Evolutionary conservation across 495 filamentous ascomycete genomes (phyloP), one percentile per base, ranked within the genome.

Genomic region (Chaetomium fimeti): DNA sequence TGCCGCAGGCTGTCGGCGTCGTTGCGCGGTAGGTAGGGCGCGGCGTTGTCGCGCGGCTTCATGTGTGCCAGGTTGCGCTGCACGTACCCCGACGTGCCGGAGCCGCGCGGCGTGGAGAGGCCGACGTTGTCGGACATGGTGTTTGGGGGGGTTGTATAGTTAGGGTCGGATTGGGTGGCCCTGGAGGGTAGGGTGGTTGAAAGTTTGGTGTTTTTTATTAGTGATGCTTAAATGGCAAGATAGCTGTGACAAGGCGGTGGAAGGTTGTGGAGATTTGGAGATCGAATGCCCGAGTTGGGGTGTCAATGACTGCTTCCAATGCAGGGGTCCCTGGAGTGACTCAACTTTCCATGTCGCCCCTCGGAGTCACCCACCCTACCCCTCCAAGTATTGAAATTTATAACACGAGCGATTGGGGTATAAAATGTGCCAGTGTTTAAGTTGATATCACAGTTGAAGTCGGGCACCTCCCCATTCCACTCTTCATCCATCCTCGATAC

Each of bases 51-150:
- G 78, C 93, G 92, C 13, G 89, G 91, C 68, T 83, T 87, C 59
- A 95, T 85, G 79, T 94, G 87, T 9, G 95, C 93, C 63, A 88
- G 84, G 79, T 98, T 99, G 72, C 91, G 90, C 73, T 97, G 93
- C 59, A 99, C 92, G 79, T 97, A 98, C 72, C 95, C 95, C 5
- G 91, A 96, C 64, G 95, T 99, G 61, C 94, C 94, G 69, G 87
- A 92, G 62, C 95, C 95, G 66, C 95, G 90, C 7, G 95, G 95
- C 24, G 95, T 99, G 58, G 89, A 83, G 72, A 99, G 92, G 65
- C 95, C 95, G 78, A 99, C 95, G 82, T 99, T 99, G 64, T 92
- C 92, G 62, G 93, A 93, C 94, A 98, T 98, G 22, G n/a, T 61
- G 58, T 6, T 29, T 16, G 3, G 40, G 40, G 13, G 40, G 13